These are phyloP conservation scores for Parsonsia alboflavescens DNA, from an alignment of 257 asterid species.

Conservation along the genomic window DNA sequence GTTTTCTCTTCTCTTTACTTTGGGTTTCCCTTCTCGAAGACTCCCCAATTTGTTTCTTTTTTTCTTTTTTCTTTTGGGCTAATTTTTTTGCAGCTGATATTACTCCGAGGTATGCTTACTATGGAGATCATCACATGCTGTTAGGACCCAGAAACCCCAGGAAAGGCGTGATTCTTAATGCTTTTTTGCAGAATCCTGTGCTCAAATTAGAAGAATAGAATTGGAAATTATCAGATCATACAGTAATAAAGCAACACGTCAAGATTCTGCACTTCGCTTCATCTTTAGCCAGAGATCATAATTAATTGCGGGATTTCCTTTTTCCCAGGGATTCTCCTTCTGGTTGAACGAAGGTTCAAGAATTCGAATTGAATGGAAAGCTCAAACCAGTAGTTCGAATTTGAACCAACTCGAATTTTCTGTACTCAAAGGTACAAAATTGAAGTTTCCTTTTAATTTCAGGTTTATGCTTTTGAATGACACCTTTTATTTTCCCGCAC, in stretches of 20 bases:
- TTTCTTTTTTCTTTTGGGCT: no score
- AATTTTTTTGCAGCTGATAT: constrained; percentile 5
- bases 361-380: constrained; percentile 11
- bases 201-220: constrained; percentile 8
- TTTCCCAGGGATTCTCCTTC: constrained; percentile 2
- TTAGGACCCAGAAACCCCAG: constrained; percentile 23
- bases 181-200: constrained; percentile 20
- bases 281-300: not conserved
- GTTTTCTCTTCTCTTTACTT: not conserved
- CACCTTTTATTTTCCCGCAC: no score
- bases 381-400: not conserved
- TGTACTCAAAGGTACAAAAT: constrained; percentile 4
- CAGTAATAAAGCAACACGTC: constrained; percentile 4
- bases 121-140: constrained; percentile 13
- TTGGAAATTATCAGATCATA: constrained; percentile 13
- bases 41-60: no score
- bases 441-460: not conserved
- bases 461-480: no score
- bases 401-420: constrained; percentile 19
- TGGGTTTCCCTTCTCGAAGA: not conserved
- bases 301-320: not conserved
- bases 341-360: constrained; percentile 22
- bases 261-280: not conserved
- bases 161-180: constrained; percentile 11
- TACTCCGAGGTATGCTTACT: constrained; percentile 9